phyloP scores from a whole-genome alignment of 2,329 filamentous ascomycete genomes.

The Aphanocladium album region DNA sequence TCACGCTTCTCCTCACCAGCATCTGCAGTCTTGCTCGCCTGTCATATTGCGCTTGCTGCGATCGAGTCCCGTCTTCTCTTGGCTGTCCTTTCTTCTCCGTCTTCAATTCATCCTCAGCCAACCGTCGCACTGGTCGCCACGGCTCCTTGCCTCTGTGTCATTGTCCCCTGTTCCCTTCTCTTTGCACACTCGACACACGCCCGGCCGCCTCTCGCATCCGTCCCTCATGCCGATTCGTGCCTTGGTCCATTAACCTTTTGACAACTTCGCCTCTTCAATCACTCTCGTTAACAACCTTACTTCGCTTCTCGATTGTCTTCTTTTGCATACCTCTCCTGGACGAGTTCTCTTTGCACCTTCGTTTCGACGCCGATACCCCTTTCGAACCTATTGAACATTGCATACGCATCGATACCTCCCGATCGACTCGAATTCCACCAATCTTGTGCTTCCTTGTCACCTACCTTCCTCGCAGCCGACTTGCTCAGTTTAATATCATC shows the following conservation, averaged over 20 bases:
- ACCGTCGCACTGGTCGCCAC: neutral
- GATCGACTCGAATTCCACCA: constrained; percentile 4
- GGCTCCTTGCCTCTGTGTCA: neutral
- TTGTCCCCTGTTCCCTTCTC: neutral
- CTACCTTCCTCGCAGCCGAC: neutral
- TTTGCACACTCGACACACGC: neutral
- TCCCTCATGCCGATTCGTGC: constrained; percentile 4
- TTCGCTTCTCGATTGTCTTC: constrained; percentile 1
- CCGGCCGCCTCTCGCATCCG: neutral
- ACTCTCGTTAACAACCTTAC: constrained; percentile 10
- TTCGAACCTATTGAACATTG: constrained; percentile 8
- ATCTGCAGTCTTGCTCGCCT: constrained; percentile 2
- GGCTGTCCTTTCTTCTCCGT: neutral
- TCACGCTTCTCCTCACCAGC: constrained; percentile 10
- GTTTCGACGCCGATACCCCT: constrained; percentile 10
- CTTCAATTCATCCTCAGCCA: neutral
- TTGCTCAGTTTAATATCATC: neutral
- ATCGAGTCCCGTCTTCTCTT: constrained; percentile 7
- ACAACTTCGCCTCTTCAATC: neutral
- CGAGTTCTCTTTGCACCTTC: constrained; percentile 3
- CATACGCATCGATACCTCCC: neutral
- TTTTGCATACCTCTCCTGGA: constrained; percentile 6
- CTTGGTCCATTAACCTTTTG: constrained; percentile 1
- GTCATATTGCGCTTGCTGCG: constrained; percentile 10
- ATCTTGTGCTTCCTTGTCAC: neutral